Conservation (phyloP, 306 rosid species). For the Ormosia emarginata region DNA sequence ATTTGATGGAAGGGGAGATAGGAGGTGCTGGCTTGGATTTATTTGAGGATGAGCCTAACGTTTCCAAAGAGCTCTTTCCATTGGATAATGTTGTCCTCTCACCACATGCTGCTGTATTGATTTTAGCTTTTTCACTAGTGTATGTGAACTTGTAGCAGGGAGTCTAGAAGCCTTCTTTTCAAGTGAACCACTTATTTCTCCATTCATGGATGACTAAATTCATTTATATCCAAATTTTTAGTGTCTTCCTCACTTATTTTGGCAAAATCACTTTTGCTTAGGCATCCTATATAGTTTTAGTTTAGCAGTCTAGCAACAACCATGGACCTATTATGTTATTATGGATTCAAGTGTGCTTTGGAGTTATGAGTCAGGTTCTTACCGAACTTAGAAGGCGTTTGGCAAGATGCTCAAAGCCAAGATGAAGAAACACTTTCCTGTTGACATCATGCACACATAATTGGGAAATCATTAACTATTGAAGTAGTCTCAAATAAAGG, state of each 20-base stretch:
- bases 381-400: not conserved
- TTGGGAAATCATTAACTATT: not conserved
- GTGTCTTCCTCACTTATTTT: not conserved
- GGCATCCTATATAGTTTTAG: too few species aligned
- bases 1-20: slow-evolving; percentile 39
- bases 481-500: not conserved
- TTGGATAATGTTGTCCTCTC: slow-evolving; percentile 52
- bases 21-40: slow-evolving; percentile 59
- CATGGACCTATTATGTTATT: too few species aligned
- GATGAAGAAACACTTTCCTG: not conserved
- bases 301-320: too few species aligned
- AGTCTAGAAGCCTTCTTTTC: slow-evolving; percentile 48
- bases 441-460: not conserved
- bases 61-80: slow-evolving; percentile 28
- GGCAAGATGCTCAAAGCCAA: not conserved
- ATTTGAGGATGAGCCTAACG: slow-evolving; percentile 56
- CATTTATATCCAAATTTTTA: not conserved
- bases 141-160: not conserved
- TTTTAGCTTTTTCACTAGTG: not conserved
- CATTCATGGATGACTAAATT: not conserved
- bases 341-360: not conserved
- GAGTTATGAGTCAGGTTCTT: not conserved
- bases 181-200: slow-evolving; percentile 21
- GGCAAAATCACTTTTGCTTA: not conserved
- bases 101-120: slow-evolving; percentile 33